These are phyloP conservation scores for Aspergillus novoparasiticus DNA, from an alignment of 2,329 filamentous ascomycete genomes.

Conservation along the genomic window DNA sequence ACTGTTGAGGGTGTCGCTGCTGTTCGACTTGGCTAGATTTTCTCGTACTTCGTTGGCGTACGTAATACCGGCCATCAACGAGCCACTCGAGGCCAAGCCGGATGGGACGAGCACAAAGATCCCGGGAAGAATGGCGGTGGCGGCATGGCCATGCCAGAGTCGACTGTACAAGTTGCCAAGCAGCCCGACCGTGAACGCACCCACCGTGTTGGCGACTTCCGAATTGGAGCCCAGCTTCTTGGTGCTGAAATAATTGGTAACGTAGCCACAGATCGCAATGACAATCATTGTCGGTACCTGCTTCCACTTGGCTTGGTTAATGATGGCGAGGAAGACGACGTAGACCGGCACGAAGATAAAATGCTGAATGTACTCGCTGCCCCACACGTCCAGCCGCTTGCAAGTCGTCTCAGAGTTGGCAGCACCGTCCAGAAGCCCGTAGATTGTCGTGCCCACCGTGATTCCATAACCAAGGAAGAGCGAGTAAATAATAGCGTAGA, in stretches of 20 bases:
- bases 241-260: slow-evolving; percentile 74
- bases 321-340: slow-evolving; percentile 71
- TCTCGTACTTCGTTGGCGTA: slow-evolving; percentile 56
- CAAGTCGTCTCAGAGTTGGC: slow-evolving; percentile 53
- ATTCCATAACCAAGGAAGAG: slow-evolving; percentile 74
- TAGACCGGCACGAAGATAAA: slow-evolving; percentile 75
- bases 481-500: slow-evolving; percentile 74
- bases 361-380: slow-evolving; percentile 48
- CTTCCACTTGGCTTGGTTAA: slow-evolving; percentile 79
- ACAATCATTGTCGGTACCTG: slow-evolving; percentile 74
- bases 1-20: slow-evolving; percentile 1
- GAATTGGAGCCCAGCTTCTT: slow-evolving; percentile 68
- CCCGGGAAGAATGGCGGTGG: slow-evolving; percentile 79
- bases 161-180: slow-evolving; percentile 77
- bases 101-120: slow-evolving; percentile 72
- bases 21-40: slow-evolving; percentile 17
- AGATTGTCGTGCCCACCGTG: slow-evolving; percentile 66
- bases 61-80: slow-evolving; percentile 56
- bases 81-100: slow-evolving; percentile 59
- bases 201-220: slow-evolving; percentile 75
- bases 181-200: slow-evolving; percentile 73
- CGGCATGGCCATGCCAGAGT: slow-evolving; percentile 72
- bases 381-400: slow-evolving; percentile 30
- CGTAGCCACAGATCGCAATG: slow-evolving; percentile 72
- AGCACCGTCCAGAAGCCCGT: slow-evolving; percentile 60